A percentile compares a stretch with the other conserved stretches of the same genome.
Conservation (phyloP, 2,329 filamentous ascomycete species). For the Tolypocladium album region DNA sequence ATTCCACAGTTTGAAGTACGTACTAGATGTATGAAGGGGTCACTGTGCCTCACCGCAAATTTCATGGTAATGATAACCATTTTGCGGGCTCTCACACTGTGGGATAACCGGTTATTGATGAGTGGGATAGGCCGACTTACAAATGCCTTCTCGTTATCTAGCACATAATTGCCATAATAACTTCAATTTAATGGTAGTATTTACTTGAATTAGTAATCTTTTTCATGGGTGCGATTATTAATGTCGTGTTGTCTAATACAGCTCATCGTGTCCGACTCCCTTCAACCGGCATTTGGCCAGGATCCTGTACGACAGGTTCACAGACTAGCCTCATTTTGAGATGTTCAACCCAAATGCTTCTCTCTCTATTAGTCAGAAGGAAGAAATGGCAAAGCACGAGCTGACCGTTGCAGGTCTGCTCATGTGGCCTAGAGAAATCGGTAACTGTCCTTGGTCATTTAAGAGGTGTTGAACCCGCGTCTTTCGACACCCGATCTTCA, state of each 20-base stretch:
- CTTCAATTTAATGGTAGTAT: background rate
- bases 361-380: background rate
- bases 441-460: background rate
- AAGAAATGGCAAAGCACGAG: background rate
- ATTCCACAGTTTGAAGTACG: too few relatives aligned
- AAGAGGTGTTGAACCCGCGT: background rate
- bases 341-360: too few relatives aligned
- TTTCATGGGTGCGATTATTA: background rate
- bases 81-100: background rate
- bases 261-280: too few relatives aligned
- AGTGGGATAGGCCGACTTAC: background rate
- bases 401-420: background rate
- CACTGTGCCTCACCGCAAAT: background rate
- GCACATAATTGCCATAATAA: background rate
- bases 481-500: background rate
- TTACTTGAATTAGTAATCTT: background rate
- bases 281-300: too few relatives aligned
- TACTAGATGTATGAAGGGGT: background rate
- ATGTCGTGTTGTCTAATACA: background rate
- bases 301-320: background rate
- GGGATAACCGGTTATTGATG: background rate
- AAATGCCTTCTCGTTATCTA: background rate
- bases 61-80: background rate
- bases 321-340: background rate
- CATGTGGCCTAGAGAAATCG: background rate